A percentile compares a stretch with the other conserved stretches of the same genome.
Conservation (phyloP, 495 filamentous ascomycete species). For the Xylaria flabelliformis region DNA sequence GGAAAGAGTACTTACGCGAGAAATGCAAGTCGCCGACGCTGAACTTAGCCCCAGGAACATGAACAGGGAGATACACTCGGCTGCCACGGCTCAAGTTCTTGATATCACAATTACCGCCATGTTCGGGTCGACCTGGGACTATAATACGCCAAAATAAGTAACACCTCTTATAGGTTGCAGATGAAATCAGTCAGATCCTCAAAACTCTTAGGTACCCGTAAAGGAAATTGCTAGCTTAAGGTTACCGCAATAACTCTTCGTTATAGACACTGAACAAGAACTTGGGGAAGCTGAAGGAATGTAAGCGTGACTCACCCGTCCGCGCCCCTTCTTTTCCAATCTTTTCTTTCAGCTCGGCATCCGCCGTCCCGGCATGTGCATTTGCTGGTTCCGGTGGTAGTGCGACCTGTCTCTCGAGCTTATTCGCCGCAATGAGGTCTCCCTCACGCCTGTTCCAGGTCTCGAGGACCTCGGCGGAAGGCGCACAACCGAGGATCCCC, state of each 20-base stretch:
- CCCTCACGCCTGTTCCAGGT: conserved; percentile 84
- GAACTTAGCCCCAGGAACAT: conserved; percentile 87
- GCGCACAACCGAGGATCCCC: conserved; percentile 91
- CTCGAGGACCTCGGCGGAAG: conserved; percentile 67
- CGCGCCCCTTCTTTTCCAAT: conserved; percentile 87
- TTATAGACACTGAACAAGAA: too few relatives aligned
- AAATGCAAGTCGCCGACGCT: conserved; percentile 93
- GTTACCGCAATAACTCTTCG: too few relatives aligned
- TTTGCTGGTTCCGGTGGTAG: conserved; percentile 74
- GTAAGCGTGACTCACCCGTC: conserved; percentile 49
- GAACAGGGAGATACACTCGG: conserved; percentile 87
- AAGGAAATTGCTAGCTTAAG: too few relatives aligned
- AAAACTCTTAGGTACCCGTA: not conserved
- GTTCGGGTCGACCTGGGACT: conserved; percentile 77
- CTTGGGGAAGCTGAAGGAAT: not conserved
- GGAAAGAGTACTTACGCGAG: conserved; percentile 54
- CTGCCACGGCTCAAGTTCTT: conserved; percentile 87
- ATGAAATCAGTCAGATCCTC: not conserved
- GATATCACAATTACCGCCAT: conserved; percentile 82
- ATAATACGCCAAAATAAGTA: not conserved
- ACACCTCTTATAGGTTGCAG: not conserved
- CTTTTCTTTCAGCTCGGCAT: conserved; percentile 67
- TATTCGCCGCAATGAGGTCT: conserved; percentile 73
- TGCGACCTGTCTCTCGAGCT: conserved; percentile 77
- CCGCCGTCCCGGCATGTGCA: conserved; percentile 73